Percentiles rank a stretch among this genome's conserved stretches.
Conservation (phyloP, 768 basidiomycete genomes). For the Serendipita indica region DNA sequence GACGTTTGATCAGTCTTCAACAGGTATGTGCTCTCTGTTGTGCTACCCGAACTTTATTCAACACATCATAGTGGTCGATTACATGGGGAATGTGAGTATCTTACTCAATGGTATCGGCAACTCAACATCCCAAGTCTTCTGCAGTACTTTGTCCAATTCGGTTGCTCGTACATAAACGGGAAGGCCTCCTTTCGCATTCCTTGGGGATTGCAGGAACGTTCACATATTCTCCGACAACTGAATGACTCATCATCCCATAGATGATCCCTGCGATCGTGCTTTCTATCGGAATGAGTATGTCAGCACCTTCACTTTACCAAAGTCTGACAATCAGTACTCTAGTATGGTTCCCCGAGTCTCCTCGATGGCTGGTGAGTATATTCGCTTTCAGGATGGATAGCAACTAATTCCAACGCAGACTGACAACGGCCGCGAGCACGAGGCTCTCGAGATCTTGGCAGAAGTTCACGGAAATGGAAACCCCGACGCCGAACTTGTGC, state of each 20-base stretch:
- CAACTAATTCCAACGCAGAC: slow-evolving; percentile 20
- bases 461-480: slow-evolving; percentile 59
- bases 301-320: slow-evolving; percentile 30
- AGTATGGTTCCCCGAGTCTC: slow-evolving; percentile 27
- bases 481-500: slow-evolving; percentile 41
- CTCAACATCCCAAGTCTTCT: slow-evolving; percentile 27
- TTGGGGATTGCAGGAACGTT: slow-evolving; percentile 36
- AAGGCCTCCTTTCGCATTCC: slow-evolving; percentile 64
- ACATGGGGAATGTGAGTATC: slow-evolving; percentile 47
- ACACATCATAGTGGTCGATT: slow-evolving; percentile 41
- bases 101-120: slow-evolving; percentile 27
- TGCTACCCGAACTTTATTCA: slow-evolving; percentile 31
- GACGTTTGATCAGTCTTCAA: slow-evolving; percentile 59
- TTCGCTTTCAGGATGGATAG: slow-evolving; percentile 18
- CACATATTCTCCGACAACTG: slow-evolving; percentile 15
- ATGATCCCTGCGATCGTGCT: slow-evolving; percentile 64
- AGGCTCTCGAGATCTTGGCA: slow-evolving; percentile 59
- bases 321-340: slow-evolving; percentile 21
- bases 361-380: slow-evolving; percentile 38
- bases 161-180: slow-evolving; percentile 57
- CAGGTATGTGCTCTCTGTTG: slow-evolving; percentile 36
- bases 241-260: slow-evolving; percentile 24
- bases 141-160: slow-evolving; percentile 59
- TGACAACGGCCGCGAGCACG: slow-evolving; percentile 42
- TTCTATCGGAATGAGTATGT: slow-evolving; percentile 43